phyloP scores from a whole-genome alignment of 2,329 filamentous ascomycete genomes.

The Myrmaecium sp. region DNA sequence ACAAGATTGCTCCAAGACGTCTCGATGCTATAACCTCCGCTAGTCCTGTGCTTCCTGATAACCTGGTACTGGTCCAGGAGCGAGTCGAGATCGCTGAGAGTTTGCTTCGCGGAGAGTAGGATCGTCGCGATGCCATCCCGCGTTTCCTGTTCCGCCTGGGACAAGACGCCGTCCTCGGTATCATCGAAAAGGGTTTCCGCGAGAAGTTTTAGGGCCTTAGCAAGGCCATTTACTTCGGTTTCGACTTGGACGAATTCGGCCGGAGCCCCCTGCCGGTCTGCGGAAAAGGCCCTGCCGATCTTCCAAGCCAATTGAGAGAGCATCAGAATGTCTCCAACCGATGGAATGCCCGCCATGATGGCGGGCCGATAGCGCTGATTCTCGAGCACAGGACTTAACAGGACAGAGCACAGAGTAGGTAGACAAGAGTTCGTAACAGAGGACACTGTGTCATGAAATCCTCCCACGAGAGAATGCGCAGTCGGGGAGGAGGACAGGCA shows the following conservation, averaged over 20 bases:
- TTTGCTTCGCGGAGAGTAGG: conserved; percentile 21
- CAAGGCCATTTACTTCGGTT: conserved; percentile 23
- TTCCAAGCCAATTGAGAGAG: conserved; percentile 30
- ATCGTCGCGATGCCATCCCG: conserved; percentile 22
- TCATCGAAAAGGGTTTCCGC: conserved; percentile 25
- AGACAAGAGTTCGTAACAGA: too few species aligned
- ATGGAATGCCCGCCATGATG: conserved; percentile 16
- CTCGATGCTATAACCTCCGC: conserved; percentile 24
- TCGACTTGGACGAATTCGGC: conserved; percentile 26
- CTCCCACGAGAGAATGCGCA: too few species aligned
- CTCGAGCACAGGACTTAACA: conserved; percentile 2
- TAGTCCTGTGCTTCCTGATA: conserved; percentile 23
- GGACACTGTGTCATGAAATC: too few species aligned
- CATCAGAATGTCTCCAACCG: conserved; percentile 27
- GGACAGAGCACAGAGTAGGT: too few species aligned
- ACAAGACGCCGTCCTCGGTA: conserved; percentile 16
- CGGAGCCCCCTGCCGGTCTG: conserved; percentile 22
- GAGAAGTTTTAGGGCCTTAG: conserved; percentile 26
- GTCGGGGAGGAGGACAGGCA: too few species aligned
- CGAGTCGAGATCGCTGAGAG: conserved; percentile 26
- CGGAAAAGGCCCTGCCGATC: conserved; percentile 26
- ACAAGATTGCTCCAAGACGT: conserved; percentile 27
- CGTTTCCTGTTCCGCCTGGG: conserved; percentile 17
- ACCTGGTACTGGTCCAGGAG: conserved; percentile 29
- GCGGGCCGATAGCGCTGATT: neutral